Percentiles rank a stretch among this genome's conserved stretches.
Conservation (phyloP, 208 protist genomes). For the Leishmania gerbilli region DNA sequence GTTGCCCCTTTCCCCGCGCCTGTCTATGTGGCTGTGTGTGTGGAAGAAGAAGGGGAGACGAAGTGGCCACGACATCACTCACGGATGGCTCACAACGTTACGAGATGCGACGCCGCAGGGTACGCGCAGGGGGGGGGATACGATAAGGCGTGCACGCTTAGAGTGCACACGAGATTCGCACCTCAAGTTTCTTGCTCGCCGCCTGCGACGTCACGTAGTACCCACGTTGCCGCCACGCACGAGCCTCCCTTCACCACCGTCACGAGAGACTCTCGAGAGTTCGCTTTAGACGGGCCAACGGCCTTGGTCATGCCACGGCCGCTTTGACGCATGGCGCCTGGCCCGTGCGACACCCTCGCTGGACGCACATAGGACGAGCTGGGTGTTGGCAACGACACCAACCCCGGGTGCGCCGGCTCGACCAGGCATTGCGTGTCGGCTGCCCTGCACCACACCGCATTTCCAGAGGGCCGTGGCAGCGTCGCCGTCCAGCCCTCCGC, state of each 20-base stretch:
- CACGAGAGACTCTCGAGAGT: slow-evolving; percentile 3
- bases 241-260: slow-evolving; percentile 26
- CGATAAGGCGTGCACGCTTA: not conserved
- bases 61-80: not conserved
- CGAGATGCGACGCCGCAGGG: not conserved
- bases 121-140: not conserved
- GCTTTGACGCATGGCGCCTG: not conserved
- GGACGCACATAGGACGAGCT: not conserved
- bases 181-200: slow-evolving; percentile 10
- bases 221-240: slow-evolving; percentile 15
- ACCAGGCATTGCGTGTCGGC: slow-evolving; percentile 26
- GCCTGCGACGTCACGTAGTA: slow-evolving; percentile 9
- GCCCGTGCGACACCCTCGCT: not conserved
- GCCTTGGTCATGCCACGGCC: not conserved
- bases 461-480: slow-evolving; percentile 17
- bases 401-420: slow-evolving; percentile 19
- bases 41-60: not conserved
- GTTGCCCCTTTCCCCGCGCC: not conserved
- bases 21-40: not conserved
- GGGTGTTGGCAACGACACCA: slow-evolving; percentile 13
- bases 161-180: not conserved
- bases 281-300: not conserved
- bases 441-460: slow-evolving; percentile 14
- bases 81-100: not conserved
- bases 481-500: not conserved